Base-by-base conservation (phyloP, 192 early-diverging fungal genomes). In the Coemansia erecta region DNA sequence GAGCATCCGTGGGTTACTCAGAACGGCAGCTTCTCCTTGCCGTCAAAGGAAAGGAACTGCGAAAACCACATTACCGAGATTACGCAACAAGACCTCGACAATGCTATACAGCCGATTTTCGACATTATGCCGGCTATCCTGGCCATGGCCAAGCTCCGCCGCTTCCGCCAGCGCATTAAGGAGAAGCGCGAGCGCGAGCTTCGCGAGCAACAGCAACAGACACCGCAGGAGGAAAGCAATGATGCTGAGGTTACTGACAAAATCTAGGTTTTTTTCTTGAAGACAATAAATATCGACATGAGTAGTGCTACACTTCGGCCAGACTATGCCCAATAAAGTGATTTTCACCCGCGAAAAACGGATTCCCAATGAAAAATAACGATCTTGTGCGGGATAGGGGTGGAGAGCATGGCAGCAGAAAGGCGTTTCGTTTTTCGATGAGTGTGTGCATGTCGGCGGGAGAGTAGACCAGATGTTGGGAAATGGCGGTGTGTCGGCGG, bases 1-100 rank as follows among this genome's bases (percentile, higher is more conserved):
- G 53, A 70, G 31, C 87, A 95, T 61, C 84, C 88, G 5, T 98
- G 94, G 94, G 78, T 97, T 8, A 97, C 94, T 1, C 66, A 87
- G 42, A 46, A 82, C 64, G 90, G 85, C 61, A 69, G 52, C 12
- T 72, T 74, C 6, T 74, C 77, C 7, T 76, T 97, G 43, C 82
- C 87, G 7, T 66, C 73, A 45, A 89, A 85, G 61, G 84, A 88
- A 51, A 84, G 88, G 44, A 97, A 97, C 81, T 90, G 87, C 61
- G 61, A 67, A 39, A 79, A 80, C 24, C 60, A 85, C 28, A 85
- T 97, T 13, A 84, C 82, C 8, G 85, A 92, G 28, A 82, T 97
- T 53, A 98, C 96, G 0, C 87, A 94, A 56, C 89, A 91, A 53
- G 95, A 98, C 52, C 71, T 94, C 19, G 69, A 83, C 18, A 73